Base-by-base conservation (phyloP, 768 basidiomycete genomes). In the Melanogaster broomeanus region DNA sequence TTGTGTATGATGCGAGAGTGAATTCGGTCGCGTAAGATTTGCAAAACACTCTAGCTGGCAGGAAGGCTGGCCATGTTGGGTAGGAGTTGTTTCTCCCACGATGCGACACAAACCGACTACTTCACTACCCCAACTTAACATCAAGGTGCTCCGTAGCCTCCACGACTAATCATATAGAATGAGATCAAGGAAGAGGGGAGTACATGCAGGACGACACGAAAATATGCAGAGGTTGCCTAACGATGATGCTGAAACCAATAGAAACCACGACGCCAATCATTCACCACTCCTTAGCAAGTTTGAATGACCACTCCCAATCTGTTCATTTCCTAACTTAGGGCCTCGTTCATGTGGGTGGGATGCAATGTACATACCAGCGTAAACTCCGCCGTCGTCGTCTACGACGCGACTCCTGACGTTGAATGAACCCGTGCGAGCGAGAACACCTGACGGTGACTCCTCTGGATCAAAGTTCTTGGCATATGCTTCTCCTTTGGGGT, bases 211-310 rank as follows among this genome's bases (percentile, higher is more conserved):
- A 49, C 35, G 53, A 58, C 56, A 56, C 28, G 48, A 48, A 49
- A 57, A 56, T 62, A 69, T 66, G 67, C 59, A 53, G 58, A 60
- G 55, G 53, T 62, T 63, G 63, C 57, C 55, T 61, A 53, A 58
- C 53, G 58, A 66, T 51, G 55, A 63, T 64, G 56, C 52, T 45
- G 42, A 48, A 54, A 52, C 53, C n/a, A 58, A 52, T 22, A 49
- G 34, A 55, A 54, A 53, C 30, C 55, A 54, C 6, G 34, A 51
- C 55, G 45, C 31, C 21, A 39, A 21, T 28, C 41, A 42, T 69
- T 76, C 67, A 88, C 95, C 95, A 98, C 59, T 95, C 93, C 74
- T 96, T 96, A 39, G 78, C 84, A 52, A 98, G 79, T 69, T 93
- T 96, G 80, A 98, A 97, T 22, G 65, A 70, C 95, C 95, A 98